phyloP scores from a whole-genome alignment of 345 rosid genomes.

The Salix dunnii region DNA sequence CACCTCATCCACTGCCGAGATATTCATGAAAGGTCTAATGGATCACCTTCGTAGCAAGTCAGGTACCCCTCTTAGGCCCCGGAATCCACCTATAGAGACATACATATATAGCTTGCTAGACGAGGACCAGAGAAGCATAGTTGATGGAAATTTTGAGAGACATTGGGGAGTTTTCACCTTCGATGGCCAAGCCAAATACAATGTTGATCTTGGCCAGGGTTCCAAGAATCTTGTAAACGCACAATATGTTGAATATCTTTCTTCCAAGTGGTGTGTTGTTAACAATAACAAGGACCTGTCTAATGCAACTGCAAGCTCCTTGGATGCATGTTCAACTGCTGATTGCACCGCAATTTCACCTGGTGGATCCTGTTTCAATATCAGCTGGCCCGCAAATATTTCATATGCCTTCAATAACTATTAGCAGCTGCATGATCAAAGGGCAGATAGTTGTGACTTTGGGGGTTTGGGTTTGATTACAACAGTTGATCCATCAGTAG shows the following conservation, averaged over 20 bases:
- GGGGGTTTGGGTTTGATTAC: conserved; percentile 85
- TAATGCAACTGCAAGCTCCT: conserved; percentile 56
- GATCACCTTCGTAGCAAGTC: conserved; percentile 58
- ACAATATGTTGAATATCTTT: conserved; percentile 65
- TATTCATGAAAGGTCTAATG: conserved; percentile 60
- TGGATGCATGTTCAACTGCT: conserved; percentile 59
- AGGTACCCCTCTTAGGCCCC: conserved; percentile 56
- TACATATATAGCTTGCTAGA: conserved; percentile 72
- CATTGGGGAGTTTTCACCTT: conserved; percentile 93
- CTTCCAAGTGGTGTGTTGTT: conserved; percentile 82
- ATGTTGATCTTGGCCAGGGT: conserved; percentile 51
- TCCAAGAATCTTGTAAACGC: conserved; percentile 55
- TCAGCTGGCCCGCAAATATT: conserved; percentile 76
- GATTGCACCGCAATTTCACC: conserved; percentile 72
- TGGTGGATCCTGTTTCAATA: conserved; percentile 68
- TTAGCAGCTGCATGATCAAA: conserved; percentile 84
- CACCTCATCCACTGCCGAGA: conserved; percentile 48
- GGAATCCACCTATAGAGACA: conserved; percentile 51
- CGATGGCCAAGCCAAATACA: conserved; percentile 90
- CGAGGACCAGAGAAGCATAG: conserved; percentile 59
- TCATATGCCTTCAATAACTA: conserved; percentile 86
- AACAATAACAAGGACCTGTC: conserved; percentile 68
- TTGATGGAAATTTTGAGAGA: conserved; percentile 70
- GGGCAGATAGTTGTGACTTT: conserved; percentile 65
- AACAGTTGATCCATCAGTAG: conserved; percentile 72